Conservation (phyloP, 139 green algal species). For the Pseudopediastrum boryanum region DNA sequence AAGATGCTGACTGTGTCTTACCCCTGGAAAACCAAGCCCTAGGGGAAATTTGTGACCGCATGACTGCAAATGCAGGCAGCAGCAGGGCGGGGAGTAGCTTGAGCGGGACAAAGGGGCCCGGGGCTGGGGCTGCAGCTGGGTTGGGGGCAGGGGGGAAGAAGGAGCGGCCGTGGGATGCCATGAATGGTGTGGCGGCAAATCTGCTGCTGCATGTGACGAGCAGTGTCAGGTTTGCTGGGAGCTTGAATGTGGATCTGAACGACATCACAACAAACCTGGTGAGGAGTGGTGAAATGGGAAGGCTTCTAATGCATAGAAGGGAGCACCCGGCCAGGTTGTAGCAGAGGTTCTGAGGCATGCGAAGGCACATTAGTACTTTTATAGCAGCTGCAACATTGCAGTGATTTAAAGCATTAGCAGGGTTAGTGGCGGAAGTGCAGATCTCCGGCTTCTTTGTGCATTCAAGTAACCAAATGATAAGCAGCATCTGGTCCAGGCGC, state of each 20-base stretch:
- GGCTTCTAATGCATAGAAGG: background rate
- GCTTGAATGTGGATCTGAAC: constrained; percentile 82
- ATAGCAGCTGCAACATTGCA: background rate
- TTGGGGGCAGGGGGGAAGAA: background rate
- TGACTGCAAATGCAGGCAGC: background rate
- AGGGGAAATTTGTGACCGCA: too few species aligned
- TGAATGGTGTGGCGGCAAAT: constrained; percentile 80
- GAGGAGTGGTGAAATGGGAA: constrained; percentile 28
- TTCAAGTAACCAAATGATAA: too few species aligned
- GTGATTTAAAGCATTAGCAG: too few species aligned
- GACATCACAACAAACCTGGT: constrained; percentile 90
- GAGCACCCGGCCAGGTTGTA: background rate
- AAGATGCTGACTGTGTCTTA: constrained; percentile 80
- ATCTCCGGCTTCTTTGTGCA: too few species aligned
- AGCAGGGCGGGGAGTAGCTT: background rate
- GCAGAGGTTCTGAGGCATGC: background rate
- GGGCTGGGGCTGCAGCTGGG: background rate
- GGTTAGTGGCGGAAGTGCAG: too few species aligned
- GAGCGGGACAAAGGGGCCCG: background rate
- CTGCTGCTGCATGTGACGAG: constrained; percentile 82
- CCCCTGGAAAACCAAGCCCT: constrained; percentile 88
- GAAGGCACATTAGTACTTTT: background rate
- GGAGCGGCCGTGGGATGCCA: constrained; percentile 64
- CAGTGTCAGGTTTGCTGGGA: constrained; percentile 74
- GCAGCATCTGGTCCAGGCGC: too few species aligned